Evolutionary conservation across 2,329 filamentous ascomycete species (phyloP).

Genomic region (Botrytis deweyae): DNA sequence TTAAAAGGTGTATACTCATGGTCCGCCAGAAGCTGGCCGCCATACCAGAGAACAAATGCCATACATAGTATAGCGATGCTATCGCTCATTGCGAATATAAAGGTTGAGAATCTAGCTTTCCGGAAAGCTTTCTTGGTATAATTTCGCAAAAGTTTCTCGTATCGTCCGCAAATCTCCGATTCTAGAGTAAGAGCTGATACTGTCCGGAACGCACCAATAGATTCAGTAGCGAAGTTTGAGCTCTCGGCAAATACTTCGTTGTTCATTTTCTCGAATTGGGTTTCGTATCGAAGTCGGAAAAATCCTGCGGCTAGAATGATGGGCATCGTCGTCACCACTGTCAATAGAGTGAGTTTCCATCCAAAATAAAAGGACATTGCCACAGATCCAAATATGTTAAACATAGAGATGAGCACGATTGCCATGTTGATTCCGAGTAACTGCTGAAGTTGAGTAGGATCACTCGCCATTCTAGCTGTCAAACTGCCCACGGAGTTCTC

Average conservation of each 20-base stretch:
- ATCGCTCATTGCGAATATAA: conserved; percentile 55
- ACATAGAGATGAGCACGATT: conserved; percentile 61
- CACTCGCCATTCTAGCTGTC: conserved; percentile 47
- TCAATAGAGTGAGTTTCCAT: conserved; percentile 73
- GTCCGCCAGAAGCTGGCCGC: conserved; percentile 19
- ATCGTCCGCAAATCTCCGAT: conserved; percentile 52
- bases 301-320: conserved; percentile 48
- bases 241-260: conserved; percentile 58
- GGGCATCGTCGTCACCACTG: conserved; percentile 57
- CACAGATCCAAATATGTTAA: conserved; percentile 64
- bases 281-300: conserved; percentile 52
- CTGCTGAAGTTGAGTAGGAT: conserved; percentile 51
- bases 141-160: conserved; percentile 46
- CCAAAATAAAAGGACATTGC: conserved; percentile 69
- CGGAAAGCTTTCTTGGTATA: conserved; percentile 51
- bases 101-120: conserved; percentile 48
- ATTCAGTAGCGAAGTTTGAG: conserved; percentile 62
- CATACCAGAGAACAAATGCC: conserved; percentile 55
- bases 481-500: conserved; percentile 50
- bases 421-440: conserved; percentile 50
- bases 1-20: conserved; percentile 44
- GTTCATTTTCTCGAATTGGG: conserved; percentile 57
- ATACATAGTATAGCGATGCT: conserved; percentile 56
- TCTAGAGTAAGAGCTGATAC: conserved; percentile 63
- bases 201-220: conserved; percentile 62